Evolutionary conservation across 345 rosid species (phyloP), one percentile per base, ranked within the genome.

Genomic region (Camelina sativa): DNA sequence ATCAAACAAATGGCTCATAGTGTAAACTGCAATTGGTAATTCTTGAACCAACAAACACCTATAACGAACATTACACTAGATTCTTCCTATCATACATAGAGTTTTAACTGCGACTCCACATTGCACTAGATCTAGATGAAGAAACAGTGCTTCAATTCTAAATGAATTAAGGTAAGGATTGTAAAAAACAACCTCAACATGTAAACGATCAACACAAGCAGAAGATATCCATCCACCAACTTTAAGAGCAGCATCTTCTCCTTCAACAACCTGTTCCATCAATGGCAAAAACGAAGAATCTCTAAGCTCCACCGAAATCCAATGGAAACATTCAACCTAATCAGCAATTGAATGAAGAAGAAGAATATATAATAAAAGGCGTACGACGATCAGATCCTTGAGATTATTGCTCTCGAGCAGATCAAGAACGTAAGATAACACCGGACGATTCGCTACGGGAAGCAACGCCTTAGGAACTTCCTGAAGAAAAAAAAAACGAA

Each of bases 401-500:
- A 94, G 93, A 68, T 94, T 90, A 71, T 83, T 80, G 30, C 67
- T 86, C 65, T 91, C 97, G 77, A 94, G 79, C 47, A 83, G 97
- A 82, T 88, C 97, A 82, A 94, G 55, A 34, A 85, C 90, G 81
- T 88, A 94, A 19, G 94, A 87, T 30, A 94, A 83, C 67, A 94
- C 89, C 11, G 97, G 98, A 16, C 95, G 90, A 79, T 91, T 94
- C 0, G 98, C 97, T 30, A 94, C 96, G 11, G 97, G 98, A 43
- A 94, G 97, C 69, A 94, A 71, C 47, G 97, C 88, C 80, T 91
- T 91, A 1, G 98, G 97, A 37, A 90, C 87, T 74, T 94, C 97
- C 98, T 94, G 84, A 67, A 59, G 40, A 34, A 62, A 4, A 4
- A 50, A 38, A 54, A 43, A 32, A 46, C 4, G 51, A 53, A 46